Evolutionary conservation across 805 yeast species (phyloP).

Genomic region (Schizosaccharomyces octosporus): DNA sequence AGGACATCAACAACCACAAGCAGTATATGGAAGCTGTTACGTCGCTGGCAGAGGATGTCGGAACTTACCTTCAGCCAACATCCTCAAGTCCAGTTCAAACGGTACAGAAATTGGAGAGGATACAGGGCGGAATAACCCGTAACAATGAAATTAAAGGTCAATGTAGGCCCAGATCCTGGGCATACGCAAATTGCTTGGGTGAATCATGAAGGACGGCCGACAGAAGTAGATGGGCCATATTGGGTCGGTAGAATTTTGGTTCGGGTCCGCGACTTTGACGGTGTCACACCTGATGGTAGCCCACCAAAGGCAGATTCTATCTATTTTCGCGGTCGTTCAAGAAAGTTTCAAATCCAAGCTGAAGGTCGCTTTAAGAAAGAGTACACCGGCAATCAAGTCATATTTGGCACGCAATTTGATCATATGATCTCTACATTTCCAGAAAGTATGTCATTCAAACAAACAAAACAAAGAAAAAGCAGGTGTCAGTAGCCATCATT

Average conservation of each 20-base stretch:
- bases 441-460: neutral
- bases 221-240: slow-evolving; percentile 1
- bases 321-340: slow-evolving; percentile 1
- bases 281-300: slow-evolving; percentile 2
- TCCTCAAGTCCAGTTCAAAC: neutral
- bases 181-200: slow-evolving; percentile 1
- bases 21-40: neutral
- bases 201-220: slow-evolving; percentile 2
- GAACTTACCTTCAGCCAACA: neutral
- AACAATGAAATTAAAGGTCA: neutral
- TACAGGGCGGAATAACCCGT: neutral
- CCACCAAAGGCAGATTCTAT: neutral
- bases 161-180: neutral
- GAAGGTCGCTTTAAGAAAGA: slow-evolving; percentile 2
- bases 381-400: slow-evolving; percentile 2
- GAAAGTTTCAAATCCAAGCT: slow-evolving; percentile 3
- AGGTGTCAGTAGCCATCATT: too few relatives aligned
- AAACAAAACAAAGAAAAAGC: too few relatives aligned
- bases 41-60: neutral
- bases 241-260: slow-evolving; percentile 2
- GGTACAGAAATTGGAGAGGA: neutral
- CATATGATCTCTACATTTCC: slow-evolving; percentile 2
- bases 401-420: slow-evolving; percentile 2
- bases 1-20: neutral
- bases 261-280: slow-evolving; percentile 1